Evolutionary conservation across 2,329 filamentous ascomycete species (phyloP), one percentile per base, ranked within the genome.

Genomic region (Dryadomyces sulphureus): DNA sequence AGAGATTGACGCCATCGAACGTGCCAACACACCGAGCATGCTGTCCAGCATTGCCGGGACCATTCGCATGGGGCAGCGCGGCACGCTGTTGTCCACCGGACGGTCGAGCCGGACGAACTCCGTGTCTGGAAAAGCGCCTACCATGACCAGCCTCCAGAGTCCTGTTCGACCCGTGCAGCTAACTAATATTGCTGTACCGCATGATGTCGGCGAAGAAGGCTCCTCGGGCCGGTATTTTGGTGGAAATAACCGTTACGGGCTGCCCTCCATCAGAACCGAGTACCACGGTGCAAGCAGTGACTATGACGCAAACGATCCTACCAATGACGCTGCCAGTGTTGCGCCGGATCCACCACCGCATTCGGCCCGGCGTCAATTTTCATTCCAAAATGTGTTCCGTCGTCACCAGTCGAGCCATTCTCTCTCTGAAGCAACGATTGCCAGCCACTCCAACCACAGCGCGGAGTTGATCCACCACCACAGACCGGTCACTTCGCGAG

Each of bases 341-440:
- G 70, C 77, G 1, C 80, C 81, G 0, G 71, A 75, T 4, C 79
- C 80, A 1, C 79, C 79, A 5, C 77, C 72, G 4, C 75, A 75
- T 49, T 63, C 39, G 61, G 73, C 82, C 11, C 75, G 69, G 53
- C 75, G 90, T 49, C 86, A 94, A 58, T 98, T 96, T 64, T 93
- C 85, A 17, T 96, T 96, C 69, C 82, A 89, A 53, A 87, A 84
- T 53, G 78, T 94, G 45, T 92, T 95, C 62, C 67, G 68, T 49
- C 73, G 79, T 43, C 65, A 70, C 53, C 68, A 68, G 53, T 52
- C 38, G 9, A 56, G 42, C 52, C 22, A 7, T 11, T 32, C 27
- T 32, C 16, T 32, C 27, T 9, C 40, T 14, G n/a, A 32, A n/a
- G 16, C 7, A 5, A 30, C n/a, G 11, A 56, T 5, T 17, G 50